Evolutionary conservation across 1,284 basidiomycete genomes (phyloP), one percentile per base, ranked within the genome.

Genomic region (Wallemia hederae): DNA sequence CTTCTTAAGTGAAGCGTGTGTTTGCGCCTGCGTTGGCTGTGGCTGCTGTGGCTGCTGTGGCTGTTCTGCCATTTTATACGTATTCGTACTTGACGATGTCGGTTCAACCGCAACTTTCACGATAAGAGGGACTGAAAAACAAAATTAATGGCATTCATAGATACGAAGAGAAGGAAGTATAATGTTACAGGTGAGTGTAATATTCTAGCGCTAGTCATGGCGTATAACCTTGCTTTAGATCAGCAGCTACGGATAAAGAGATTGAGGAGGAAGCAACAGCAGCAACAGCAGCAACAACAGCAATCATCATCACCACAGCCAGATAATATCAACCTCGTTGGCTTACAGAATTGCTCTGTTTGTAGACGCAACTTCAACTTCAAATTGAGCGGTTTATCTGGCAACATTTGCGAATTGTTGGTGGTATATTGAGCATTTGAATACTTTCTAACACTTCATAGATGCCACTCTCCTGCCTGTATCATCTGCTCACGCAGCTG

Each of bases 1-100:
- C 71, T 83, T 84, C 31, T 63, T 63, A 5, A 49, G 7, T 7
- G 29, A 7, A 17, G 29, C 29, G 17, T 31, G 29, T 7, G 29
- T 15, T 49, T 49, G 39, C n/a, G 3, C 22, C 22, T 49, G 39
- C 5, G 11, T 9, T 49, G 11, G 11, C 11, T 49, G 14, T 11
- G 39, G 22, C n/a, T 5, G 11, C 22, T 9, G n/a, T 49, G 39
- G 39, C 22, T 49, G 39, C 3, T 49, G 39, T 31, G 29, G 29
- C 7, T 31, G 29, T 17, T 31, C n/a, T n/a, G n/a, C n/a, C n/a
- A n/a, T n/a, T n/a, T n/a, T n/a, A n/a, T n/a, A n/a, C n/a, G n/a
- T n/a, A n/a, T n/a, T n/a, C n/a, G n/a, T n/a, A n/a, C n/a, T n/a
- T n/a, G n/a, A n/a, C n/a, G n/a, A n/a, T n/a, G n/a, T n/a, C n/a